Base-by-base conservation (phyloP, 345 rosid species). In the Lepidium didymum region DNA sequence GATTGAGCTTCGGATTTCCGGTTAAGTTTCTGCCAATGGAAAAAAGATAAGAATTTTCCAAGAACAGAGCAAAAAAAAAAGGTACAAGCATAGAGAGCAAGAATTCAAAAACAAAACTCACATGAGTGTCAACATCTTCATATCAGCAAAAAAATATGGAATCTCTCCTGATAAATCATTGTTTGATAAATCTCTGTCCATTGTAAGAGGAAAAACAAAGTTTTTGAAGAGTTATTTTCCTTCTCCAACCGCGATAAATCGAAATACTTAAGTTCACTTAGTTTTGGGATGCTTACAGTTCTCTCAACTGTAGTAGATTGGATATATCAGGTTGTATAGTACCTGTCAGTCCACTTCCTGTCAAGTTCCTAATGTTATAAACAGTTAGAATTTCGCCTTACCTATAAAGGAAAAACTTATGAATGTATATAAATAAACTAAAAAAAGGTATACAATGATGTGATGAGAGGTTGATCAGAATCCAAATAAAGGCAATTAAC, bases 131-230 rank as follows among this genome's bases (percentile, higher is more conserved):
- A 89, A 67, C 63, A 60, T 70, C 18, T 77, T 25, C 79, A 87
- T 33, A 31, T 74, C 40, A 16, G 83, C 74, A 4, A 90, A 79
- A 73, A 78, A 75, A 10, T 35, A 59, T 2, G 96, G 92, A 35
- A 89, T 67, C 0, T 56, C 7, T 52, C 90, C 92, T 11, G 69
- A 71, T 63, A 89, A 72, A 64, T 49, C 72, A 62, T 83, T 87
- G 18, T 76, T 70, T 2, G 93, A 90, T 14, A 87, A 74, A 70
- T 87, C 91, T 78, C 96, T 89, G 81, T 36, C 11, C 56, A 51
- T 57, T 62, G 4, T 6, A 44, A 16, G 13, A 13, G 50, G 7
- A 61, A 36, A 56, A 29, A 38, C 15, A 10, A 21, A 37, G 10
- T 53, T 44, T n/a, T 43, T 29, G 16, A 7, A 59, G 15, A 29